Conservation (phyloP, 1,139 yeast species). For the Candida sojae region DNA sequence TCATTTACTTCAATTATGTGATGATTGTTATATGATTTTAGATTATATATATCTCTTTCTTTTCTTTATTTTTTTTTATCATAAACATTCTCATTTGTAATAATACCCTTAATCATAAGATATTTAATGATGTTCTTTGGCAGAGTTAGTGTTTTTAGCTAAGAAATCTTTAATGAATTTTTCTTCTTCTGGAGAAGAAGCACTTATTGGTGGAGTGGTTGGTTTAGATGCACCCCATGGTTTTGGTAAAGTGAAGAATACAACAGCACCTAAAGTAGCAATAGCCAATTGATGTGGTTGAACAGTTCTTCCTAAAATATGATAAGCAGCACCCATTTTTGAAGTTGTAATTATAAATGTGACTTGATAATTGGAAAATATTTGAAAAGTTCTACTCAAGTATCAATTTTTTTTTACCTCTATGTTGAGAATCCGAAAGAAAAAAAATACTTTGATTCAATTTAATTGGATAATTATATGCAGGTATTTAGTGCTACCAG, state of each 20-base stretch:
- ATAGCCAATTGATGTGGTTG: slow-evolving; percentile 73
- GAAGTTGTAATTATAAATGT: not conserved
- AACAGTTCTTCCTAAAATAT: slow-evolving; percentile 72
- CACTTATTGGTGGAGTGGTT: slow-evolving; percentile 67
- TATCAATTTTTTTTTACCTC: not conserved
- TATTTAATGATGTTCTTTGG: slow-evolving; percentile 33
- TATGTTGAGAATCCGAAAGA: not conserved
- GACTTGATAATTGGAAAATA: too few species aligned
- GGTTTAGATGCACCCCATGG: slow-evolving; percentile 69
- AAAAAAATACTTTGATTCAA: not conserved
- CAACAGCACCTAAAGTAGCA: slow-evolving; percentile 67
- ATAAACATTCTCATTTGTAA: not conserved
- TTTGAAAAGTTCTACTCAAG: too few species aligned
- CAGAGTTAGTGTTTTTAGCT: slow-evolving; percentile 33
- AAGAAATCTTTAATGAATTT: slow-evolving; percentile 58
- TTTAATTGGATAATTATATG: not conserved
- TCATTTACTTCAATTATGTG: not conserved
- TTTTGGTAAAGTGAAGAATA: slow-evolving; percentile 61
- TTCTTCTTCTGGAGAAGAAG: slow-evolving; percentile 86
- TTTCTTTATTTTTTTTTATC: not conserved
- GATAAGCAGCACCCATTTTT: slow-evolving; percentile 79
- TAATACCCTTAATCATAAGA: not conserved
- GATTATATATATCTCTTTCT: not conserved
- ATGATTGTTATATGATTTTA: not conserved
- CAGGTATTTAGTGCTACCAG: not conserved